These are phyloP conservation scores for Proliferodiscus dingleyae DNA, from an alignment of 2,329 filamentous ascomycete genomes.

Conservation along the genomic window DNA sequence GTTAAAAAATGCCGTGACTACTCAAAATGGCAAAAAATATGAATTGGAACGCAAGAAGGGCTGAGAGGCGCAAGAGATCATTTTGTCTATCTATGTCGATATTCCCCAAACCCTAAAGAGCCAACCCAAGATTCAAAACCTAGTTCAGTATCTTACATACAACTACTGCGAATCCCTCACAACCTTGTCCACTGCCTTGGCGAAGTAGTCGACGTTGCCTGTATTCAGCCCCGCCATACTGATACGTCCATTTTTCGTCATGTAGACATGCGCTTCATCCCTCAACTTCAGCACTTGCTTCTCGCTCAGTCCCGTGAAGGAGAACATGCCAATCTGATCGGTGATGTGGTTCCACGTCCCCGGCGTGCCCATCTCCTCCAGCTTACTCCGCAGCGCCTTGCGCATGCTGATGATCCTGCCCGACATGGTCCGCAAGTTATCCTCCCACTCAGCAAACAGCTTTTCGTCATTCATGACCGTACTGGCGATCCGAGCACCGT, in stretches of 20 bases:
- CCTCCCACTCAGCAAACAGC: conserved; percentile 85
- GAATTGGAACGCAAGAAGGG: too few species aligned
- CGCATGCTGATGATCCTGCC: conserved; percentile 94
- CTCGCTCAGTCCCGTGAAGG: conserved; percentile 77
- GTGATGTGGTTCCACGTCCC: conserved; percentile 97
- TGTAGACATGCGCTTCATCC: conserved; percentile 72
- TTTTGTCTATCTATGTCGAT: too few species aligned
- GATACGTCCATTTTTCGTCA: conserved; percentile 97
- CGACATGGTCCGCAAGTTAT: conserved; percentile 87
- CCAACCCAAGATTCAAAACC: too few species aligned
- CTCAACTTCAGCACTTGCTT: conserved; percentile 67
- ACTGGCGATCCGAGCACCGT: conserved; percentile 84
- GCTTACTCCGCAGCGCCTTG: conserved; percentile 66
- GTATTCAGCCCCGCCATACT: conserved; percentile 98
- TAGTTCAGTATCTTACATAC: too few species aligned
- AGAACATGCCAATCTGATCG: conserved; percentile 99
- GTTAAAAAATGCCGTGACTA: too few species aligned
- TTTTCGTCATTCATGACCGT: conserved; percentile 75
- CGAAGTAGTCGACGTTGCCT: conserved; percentile 88
- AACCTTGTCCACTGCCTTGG: conserved; percentile 80
- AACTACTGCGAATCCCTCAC: too few species aligned
- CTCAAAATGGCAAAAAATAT: too few species aligned
- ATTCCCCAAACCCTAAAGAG: too few species aligned
- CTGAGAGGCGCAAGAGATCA: too few species aligned
- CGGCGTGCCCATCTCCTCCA: conserved; percentile 81